These are phyloP conservation scores for Oidiodendron maius DNA, from an alignment of 495 filamentous ascomycete species.

Conservation along the genomic window DNA sequence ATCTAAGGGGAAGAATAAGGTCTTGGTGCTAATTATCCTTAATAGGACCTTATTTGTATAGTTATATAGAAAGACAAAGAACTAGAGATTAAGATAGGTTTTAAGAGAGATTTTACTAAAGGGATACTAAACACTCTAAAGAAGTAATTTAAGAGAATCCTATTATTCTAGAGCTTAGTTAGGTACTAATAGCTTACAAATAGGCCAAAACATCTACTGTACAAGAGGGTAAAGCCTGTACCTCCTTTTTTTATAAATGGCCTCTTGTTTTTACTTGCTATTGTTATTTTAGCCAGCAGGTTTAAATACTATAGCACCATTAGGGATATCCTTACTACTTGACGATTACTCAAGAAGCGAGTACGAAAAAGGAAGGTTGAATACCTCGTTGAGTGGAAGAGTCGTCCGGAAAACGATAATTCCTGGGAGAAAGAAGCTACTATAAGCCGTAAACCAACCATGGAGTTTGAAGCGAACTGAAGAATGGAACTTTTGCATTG, in stretches of 20 bases:
- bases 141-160: not conserved
- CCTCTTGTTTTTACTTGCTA: slow-evolving; percentile 16
- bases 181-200: slow-evolving; percentile 4
- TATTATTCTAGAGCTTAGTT: not conserved
- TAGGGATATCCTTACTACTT: slow-evolving; percentile 6
- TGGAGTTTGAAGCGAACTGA: too few relatives aligned
- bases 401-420: too few relatives aligned
- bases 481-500: too few relatives aligned
- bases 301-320: slow-evolving; percentile 12
- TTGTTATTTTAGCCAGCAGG: slow-evolving; percentile 10
- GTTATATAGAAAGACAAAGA: slow-evolving; percentile 9
- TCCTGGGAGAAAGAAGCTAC: too few relatives aligned
- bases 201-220: slow-evolving; percentile 4
- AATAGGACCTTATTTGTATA: slow-evolving; percentile 10
- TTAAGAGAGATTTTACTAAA: slow-evolving; percentile 9
- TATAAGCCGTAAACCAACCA: too few relatives aligned
- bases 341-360: too few relatives aligned
- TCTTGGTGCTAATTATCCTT: slow-evolving; percentile 5
- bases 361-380: too few relatives aligned
- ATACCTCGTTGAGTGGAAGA: too few relatives aligned
- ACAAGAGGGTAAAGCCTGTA: not conserved
- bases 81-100: slow-evolving; percentile 6
- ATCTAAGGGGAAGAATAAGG: not conserved
- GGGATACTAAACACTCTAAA: slow-evolving; percentile 2
- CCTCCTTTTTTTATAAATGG: slow-evolving; percentile 11